A percentile compares a stretch with the other conserved stretches of the same genome.
Evolutionary conservation across 805 yeast species (phyloP).

Genomic region (Wickerhamomyces chaumierensis): DNA sequence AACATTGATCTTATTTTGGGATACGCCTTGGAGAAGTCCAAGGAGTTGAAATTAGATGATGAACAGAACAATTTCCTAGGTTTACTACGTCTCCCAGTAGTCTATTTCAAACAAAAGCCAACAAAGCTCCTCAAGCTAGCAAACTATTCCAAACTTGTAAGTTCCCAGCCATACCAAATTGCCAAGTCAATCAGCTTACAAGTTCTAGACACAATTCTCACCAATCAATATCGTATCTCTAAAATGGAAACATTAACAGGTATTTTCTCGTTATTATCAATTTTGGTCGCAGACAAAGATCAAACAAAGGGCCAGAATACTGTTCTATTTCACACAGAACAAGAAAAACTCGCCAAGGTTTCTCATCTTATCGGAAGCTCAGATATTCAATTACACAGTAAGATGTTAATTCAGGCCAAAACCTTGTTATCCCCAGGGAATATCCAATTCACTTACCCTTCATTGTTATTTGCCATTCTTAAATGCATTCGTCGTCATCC

Average conservation of each 20-base stretch:
- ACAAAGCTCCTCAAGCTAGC: constrained; percentile 30
- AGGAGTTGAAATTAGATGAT: constrained; percentile 22
- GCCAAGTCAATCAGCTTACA: constrained; percentile 49
- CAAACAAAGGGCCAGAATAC: constrained; percentile 15
- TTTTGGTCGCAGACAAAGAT: constrained; percentile 31
- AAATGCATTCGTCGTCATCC: constrained; percentile 41
- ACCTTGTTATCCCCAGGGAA: constrained; percentile 46
- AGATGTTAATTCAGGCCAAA: constrained; percentile 33
- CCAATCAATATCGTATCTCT: constrained; percentile 24
- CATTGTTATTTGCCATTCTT: constrained; percentile 54
- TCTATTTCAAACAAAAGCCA: constrained; percentile 23
- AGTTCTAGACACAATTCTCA: constrained; percentile 48
- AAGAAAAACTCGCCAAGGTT: constrained; percentile 58
- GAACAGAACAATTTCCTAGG: constrained; percentile 31
- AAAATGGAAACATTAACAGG: constrained; percentile 40
- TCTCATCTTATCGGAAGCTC: constrained; percentile 48
- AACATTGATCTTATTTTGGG: constrained; percentile 53
- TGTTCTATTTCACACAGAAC: constrained; percentile 30
- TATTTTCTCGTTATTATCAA: constrained; percentile 44
- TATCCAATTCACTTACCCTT: constrained; percentile 61
- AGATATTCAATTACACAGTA: constrained; percentile 33
- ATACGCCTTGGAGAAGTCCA: constrained; percentile 33
- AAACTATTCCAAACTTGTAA: constrained; percentile 42
- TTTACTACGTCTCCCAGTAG: constrained; percentile 34
- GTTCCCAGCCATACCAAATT: constrained; percentile 36